Evolutionary conservation across 306 rosid genomes (phyloP).

Genomic region (Gillenia trifoliata): DNA sequence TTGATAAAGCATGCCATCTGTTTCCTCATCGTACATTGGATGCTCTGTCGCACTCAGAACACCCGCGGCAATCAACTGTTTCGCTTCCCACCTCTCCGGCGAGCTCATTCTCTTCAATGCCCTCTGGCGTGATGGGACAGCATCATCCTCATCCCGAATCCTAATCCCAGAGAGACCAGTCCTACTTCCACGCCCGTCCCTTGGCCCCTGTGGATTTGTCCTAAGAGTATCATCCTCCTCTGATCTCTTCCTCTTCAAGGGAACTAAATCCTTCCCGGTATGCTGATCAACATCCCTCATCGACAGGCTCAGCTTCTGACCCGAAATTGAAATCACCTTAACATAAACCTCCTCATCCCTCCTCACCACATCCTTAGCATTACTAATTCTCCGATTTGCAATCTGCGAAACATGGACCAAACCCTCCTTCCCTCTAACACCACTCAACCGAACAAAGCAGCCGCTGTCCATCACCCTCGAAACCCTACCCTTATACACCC

Average conservation of each 20-base stretch:
- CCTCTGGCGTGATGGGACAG: constrained; percentile 45
- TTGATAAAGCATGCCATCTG: constrained; percentile 52
- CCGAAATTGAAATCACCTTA: neutral
- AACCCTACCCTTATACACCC: neutral
- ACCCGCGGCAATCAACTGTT: constrained; percentile 81
- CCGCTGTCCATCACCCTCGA: neutral
- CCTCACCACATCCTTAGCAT: neutral
- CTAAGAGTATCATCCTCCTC: constrained; percentile 46
- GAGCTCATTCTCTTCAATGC: constrained; percentile 89
- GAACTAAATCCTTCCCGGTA: constrained; percentile 55
- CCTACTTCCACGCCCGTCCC: constrained; percentile 53
- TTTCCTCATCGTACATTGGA: constrained; percentile 75
- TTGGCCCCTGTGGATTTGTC: constrained; percentile 50
- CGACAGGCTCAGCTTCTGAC: neutral
- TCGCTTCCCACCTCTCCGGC: constrained; percentile 81
- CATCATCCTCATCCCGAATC: constrained; percentile 62
- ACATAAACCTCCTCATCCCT: neutral
- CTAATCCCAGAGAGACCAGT: constrained; percentile 81
- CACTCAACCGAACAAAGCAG: neutral
- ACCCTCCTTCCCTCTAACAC: neutral
- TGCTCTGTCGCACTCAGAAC: constrained; percentile 57
- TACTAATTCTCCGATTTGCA: neutral
- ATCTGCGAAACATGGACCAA: neutral
- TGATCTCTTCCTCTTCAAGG: constrained; percentile 44
- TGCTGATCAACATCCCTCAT: neutral